phyloP scores from a whole-genome alignment of 1,284 basidiomycete genomes.

The Porogramme epimiltina region DNA sequence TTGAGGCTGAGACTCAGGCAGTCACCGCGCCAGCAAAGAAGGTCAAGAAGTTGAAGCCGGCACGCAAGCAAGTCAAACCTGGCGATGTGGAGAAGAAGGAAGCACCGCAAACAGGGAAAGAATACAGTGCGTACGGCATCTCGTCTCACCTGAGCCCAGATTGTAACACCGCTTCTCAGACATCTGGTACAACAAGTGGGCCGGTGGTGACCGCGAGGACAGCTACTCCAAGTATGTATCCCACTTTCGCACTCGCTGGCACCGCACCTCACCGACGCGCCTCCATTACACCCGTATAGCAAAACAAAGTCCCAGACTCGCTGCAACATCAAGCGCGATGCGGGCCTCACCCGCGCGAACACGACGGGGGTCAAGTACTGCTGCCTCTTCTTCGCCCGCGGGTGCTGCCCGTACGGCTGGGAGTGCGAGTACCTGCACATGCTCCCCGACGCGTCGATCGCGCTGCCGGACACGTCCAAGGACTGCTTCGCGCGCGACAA shows the following conservation, averaged over 20 bases:
- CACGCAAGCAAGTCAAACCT: conserved; percentile 86
- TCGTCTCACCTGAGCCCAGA: neutral
- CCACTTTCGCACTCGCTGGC: neutral
- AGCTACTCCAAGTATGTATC: conserved; percentile 84
- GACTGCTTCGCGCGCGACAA: conserved; percentile 98
- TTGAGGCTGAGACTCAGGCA: conserved; percentile 28
- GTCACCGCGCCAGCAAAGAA: conserved; percentile 38
- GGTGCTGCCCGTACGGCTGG: conserved; percentile 96
- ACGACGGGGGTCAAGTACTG: conserved; percentile 89
- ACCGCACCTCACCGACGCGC: neutral
- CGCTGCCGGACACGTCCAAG: conserved; percentile 87
- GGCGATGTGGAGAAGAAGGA: conserved; percentile 90
- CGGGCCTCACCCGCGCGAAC: conserved; percentile 92
- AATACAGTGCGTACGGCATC: conserved; percentile 74
- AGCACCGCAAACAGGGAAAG: conserved; percentile 89
- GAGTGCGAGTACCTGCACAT: conserved; percentile 96
- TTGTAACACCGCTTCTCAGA: conserved; percentile 55
- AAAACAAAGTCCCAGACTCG: conserved; percentile 92
- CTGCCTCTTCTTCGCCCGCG: conserved; percentile 95
- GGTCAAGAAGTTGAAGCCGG: conserved; percentile 70
- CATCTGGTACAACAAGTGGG: conserved; percentile 99
- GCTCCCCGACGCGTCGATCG: conserved; percentile 71
- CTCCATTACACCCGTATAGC: conserved; percentile 43
- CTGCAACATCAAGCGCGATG: conserved; percentile 87
- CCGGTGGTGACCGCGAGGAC: conserved; percentile 92